Base-by-base conservation (phyloP, 371 early-diverging fungal genomes). In the Quaeritorhiza haematococci region DNA sequence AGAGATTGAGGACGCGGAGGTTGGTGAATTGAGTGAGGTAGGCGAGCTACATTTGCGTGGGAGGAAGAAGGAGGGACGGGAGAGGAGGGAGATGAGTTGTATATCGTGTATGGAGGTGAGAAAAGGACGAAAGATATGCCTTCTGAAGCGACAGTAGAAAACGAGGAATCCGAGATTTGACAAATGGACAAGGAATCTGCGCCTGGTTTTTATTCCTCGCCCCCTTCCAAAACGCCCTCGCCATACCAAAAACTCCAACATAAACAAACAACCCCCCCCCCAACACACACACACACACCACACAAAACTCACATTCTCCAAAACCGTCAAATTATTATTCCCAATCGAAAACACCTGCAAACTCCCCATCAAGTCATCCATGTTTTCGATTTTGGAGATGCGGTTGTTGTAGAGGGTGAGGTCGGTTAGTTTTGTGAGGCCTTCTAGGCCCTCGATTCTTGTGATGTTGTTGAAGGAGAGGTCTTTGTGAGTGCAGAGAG, bases 401-500 rank as follows among this genome's bases (percentile, higher is more conserved):
- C 73, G 73, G 64, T 71, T 76, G 53, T 72, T 72, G 63, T 63
- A 75, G 26, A 76, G 61, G 7, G 73, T 63, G 33, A 76, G 56
- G 47, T 76, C 76, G 0, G 75, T 75, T 28, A 76, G 53, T 33
- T 73, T 67, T 0, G 58, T 58, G 5, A 75, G 56, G 2, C 32
- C 43, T 32, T 72, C 67, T 24, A 76, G 55, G 3, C 76, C 76
- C 47, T 76, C 75, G 43, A 76, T 75, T 3, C 42, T 45, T 1
- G 71, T 57, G 34, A 76, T 76, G 54, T 76, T 76, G 69, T 76
- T 76, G 67, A 79, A 81, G 21, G 74, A 73, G 23, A 81, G 66
- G 51, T 81, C 82, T 76, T n/a, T n/a, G n/a, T n/a, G n/a, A n/a
- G n/a, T n/a, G n/a, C n/a, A n/a, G n/a, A n/a, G n/a, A n/a, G n/a